Evolutionary conservation across 345 rosid genomes (phyloP).

Genomic region (Eucalyptus microcorys): DNA sequence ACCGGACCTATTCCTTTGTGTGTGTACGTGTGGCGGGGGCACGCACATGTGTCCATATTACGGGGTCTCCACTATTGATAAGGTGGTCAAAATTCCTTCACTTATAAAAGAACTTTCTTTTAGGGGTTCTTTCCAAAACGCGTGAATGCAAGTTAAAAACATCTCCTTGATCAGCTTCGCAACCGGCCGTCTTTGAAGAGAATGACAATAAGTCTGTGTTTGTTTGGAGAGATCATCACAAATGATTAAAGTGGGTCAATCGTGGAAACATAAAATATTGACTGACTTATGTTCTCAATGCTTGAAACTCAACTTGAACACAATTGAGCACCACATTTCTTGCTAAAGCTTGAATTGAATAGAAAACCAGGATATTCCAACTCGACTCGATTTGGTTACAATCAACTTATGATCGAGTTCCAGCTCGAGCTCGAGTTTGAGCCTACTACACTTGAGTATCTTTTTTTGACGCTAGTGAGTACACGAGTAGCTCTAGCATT

Average conservation of each 20-base stretch:
- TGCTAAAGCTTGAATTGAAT: background rate
- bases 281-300: fast-evolving
- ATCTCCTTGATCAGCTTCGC: background rate
- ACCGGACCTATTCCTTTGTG: too few relatives aligned
- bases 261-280: background rate
- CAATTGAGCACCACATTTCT: background rate
- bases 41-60: too few relatives aligned
- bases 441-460: background rate
- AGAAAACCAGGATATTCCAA: background rate
- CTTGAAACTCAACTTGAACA: background rate
- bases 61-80: too few relatives aligned
- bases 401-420: background rate
- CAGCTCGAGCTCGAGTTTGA: background rate
- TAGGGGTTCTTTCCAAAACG: background rate
- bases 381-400: background rate
- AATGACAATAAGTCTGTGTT: background rate
- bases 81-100: background rate
- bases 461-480: background rate
- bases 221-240: background rate
- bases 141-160: background rate
- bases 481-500: background rate
- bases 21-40: too few relatives aligned
- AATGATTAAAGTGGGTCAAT: background rate
- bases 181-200: background rate
- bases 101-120: background rate